Evolutionary conservation across 2,329 filamentous ascomycete species (phyloP), one percentile per base, ranked within the genome.

Genomic region (Fusarium nisikadoi): DNA sequence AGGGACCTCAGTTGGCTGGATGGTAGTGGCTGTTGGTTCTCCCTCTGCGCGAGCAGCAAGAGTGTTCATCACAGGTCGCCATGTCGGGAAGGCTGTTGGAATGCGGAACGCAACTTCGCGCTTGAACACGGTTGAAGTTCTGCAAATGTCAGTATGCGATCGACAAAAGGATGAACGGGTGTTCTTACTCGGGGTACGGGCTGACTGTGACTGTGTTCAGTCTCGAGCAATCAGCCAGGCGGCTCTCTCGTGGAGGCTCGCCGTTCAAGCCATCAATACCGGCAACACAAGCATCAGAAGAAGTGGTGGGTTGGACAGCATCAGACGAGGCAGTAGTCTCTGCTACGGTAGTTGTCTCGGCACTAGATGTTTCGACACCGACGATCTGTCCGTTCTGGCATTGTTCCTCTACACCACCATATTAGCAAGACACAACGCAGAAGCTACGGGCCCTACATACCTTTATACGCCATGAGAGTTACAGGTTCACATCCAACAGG

Each of bases 331-430:
- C 38, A 10, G 41, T 47, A 3, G 17, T 49, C 31, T 50, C 47
- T 17, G n/a, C 19, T 23, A n/a, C 14, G 1, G 17, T 13, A 3
- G 45, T 43, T 16, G 17, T 14, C 10, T 59, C 45, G 7, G 33
- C 33, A 31, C 52, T 66, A 6, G 52, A 57, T 1, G 43, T 31
- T 8, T 57, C 47, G 16, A n/a, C 17, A 5, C 36, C 52, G 8
- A 69, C 25, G 8, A 69, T 62, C 17, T 63, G 41, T 19, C 66
- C 66, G 3, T 69, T 63, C 25, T 63, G 66, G 20, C 66, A 69
- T 43, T 68, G 66, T 0, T 35, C 36, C 42, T 36, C 66, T 69
- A 9, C 27, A 7, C 27, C 9, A 6, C 2, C 1, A 4, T 12
- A 14, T 69, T 27, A 69, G 50, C 16, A 17, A 19, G 3, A 13